phyloP scores from a whole-genome alignment of 345 rosid species.

The Capsella bursapastoris region DNA sequence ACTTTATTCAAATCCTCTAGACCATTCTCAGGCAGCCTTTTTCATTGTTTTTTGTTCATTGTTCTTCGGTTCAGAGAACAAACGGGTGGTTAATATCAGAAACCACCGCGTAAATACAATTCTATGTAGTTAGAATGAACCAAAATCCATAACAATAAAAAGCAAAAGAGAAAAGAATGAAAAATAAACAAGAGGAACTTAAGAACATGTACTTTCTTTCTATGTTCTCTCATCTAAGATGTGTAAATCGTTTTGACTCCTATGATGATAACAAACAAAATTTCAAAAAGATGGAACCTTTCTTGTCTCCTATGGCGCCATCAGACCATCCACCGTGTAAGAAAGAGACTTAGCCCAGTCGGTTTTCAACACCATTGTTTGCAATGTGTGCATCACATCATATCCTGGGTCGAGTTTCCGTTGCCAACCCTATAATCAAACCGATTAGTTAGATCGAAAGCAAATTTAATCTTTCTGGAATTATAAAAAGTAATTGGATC shows the following conservation, averaged over 20 bases:
- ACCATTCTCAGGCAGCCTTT: constrained; percentile 28
- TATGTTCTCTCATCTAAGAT: constrained; percentile 43
- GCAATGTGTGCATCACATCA: constrained; percentile 88
- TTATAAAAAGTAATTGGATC: constrained; percentile 14
- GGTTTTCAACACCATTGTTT: constrained; percentile 76
- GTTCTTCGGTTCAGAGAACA: constrained; percentile 34
- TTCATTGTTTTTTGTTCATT: constrained; percentile 34
- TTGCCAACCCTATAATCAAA: constrained; percentile 85
- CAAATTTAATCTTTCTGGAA: constrained; percentile 21
- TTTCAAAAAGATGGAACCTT: constrained; percentile 25
- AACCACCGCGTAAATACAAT: constrained; percentile 42
- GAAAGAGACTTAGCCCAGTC: constrained; percentile 98
- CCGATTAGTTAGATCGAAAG: not conserved
- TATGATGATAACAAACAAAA: constrained; percentile 42
- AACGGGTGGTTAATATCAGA: constrained; percentile 33
- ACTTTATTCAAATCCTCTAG: constrained; percentile 37
- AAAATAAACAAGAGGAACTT: constrained; percentile 35
- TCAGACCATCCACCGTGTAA: constrained; percentile 90
- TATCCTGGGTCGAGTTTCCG: constrained; percentile 91
- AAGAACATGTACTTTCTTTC: constrained; percentile 41
- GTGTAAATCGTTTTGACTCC: constrained; percentile 30
- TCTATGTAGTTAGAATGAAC: constrained; percentile 40
- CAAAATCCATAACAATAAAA: constrained; percentile 31
- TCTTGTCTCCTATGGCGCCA: constrained; percentile 71
- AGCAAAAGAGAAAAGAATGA: constrained; percentile 33